phyloP scores from a whole-genome alignment of 257 asterid species.

The Ajuga chamaepitys region DNA sequence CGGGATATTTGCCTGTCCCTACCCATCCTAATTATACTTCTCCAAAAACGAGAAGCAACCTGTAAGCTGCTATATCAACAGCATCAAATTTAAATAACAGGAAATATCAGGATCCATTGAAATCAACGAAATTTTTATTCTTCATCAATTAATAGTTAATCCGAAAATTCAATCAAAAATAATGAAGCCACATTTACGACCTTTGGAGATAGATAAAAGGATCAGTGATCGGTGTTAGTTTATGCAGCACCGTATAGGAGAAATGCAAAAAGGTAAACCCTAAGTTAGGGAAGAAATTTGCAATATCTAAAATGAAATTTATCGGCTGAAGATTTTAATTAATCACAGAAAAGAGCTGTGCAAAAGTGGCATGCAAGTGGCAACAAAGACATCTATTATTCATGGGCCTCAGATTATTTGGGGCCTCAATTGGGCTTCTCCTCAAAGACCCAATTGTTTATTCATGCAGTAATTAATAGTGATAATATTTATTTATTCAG shows the following conservation, averaged over 20 bases:
- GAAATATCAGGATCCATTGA: neutral
- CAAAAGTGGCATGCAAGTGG: too few relatives aligned
- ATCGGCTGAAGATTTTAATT: neutral
- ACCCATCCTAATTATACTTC: slow-evolving; percentile 43
- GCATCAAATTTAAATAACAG: neutral
- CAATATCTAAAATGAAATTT: neutral
- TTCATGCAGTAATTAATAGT: too few relatives aligned
- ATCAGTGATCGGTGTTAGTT: slow-evolving; percentile 11
- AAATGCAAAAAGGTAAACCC: slow-evolving; percentile 26
- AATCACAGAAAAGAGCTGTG: too few relatives aligned
- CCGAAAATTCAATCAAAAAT: neutral
- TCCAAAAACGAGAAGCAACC: slow-evolving; percentile 7
- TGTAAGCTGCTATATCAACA: slow-evolving; percentile 27
- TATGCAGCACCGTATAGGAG: slow-evolving; percentile 9
- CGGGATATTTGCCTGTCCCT: slow-evolving; percentile 78
- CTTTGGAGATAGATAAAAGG: neutral
- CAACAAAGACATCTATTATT: too few relatives aligned
- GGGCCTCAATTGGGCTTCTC: too few relatives aligned
- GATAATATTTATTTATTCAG: too few relatives aligned
- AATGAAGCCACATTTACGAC: slow-evolving; percentile 7
- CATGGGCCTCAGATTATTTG: too few relatives aligned
- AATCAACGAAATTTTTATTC: neutral
- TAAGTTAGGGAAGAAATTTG: slow-evolving; percentile 5
- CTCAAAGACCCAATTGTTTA: too few relatives aligned
- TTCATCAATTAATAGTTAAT: neutral